Evolutionary conservation across 371 early-diverging fungal genomes (phyloP).

Genomic region (Mortierella sp.): DNA sequence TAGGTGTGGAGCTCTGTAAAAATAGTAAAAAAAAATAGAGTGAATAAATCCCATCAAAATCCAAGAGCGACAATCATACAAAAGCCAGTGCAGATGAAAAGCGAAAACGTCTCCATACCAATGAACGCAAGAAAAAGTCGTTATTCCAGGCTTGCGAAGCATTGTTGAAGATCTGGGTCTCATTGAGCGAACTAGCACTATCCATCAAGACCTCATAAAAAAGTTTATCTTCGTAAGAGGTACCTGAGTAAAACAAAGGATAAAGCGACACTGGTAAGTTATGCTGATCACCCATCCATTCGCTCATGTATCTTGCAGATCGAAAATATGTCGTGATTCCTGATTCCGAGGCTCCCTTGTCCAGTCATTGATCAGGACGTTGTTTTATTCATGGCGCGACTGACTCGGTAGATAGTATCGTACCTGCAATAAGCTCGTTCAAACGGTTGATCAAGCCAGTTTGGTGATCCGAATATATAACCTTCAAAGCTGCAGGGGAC

Average conservation of each 20-base stretch:
- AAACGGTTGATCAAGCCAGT: conserved; percentile 46
- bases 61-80: not conserved
- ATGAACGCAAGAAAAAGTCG: conserved; percentile 69
- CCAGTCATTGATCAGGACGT: not conserved
- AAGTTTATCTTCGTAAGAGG: conserved; percentile 51
- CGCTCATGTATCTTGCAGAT: too few relatives aligned
- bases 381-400: not conserved
- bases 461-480: conserved; percentile 51
- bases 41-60: not conserved
- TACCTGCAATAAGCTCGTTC: conserved; percentile 57
- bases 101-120: conserved; percentile 41
- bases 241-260: conserved; percentile 18
- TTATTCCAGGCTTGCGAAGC: conserved; percentile 78
- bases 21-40: not conserved
- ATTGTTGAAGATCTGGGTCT: conserved; percentile 64
- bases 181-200: conserved; percentile 49
- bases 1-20: conserved; percentile 26
- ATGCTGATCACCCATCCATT: too few relatives aligned
- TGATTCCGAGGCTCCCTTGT: not conserved
- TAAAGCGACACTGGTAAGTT: not conserved
- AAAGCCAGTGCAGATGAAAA: not conserved
- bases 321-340: not conserved
- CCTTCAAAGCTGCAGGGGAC: conserved; percentile 49
- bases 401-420: not conserved
- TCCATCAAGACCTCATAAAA: conserved; percentile 52